phyloP scores from a whole-genome alignment of 805 yeast species.

The Teunomyces stri region DNA sequence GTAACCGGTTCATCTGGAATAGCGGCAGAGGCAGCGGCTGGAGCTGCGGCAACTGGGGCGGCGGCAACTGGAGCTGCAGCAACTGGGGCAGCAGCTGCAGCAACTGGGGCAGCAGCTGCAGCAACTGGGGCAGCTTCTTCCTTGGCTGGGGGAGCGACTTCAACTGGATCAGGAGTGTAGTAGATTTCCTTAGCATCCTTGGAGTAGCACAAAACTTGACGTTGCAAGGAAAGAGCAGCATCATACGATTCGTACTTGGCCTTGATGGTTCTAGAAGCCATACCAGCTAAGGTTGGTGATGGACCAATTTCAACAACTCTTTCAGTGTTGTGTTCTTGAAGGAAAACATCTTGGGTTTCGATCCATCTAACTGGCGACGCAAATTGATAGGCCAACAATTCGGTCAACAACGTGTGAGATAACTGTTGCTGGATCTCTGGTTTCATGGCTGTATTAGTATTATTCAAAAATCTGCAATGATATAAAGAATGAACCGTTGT shows the following conservation, averaged over 20 bases:
- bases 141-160: conserved; percentile 35
- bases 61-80: conserved; percentile 57
- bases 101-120: conserved; percentile 52
- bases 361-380: conserved; percentile 99
- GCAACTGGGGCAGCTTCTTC: conserved; percentile 32
- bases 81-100: conserved; percentile 52
- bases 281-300: conserved; percentile 96
- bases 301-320: conserved; percentile 99
- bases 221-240: conserved; percentile 89
- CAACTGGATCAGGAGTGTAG: conserved; percentile 82
- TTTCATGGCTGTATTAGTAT: conserved; percentile 47
- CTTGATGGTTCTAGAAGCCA: conserved; percentile 95
- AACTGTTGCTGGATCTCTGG: conserved; percentile 98
- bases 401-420: conserved; percentile 91
- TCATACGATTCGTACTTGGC: conserved; percentile 97
- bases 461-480: not conserved
- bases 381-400: conserved; percentile 95
- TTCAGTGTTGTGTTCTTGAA: conserved; percentile 92
- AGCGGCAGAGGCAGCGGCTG: conserved; percentile 78
- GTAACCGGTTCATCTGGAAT: conserved; percentile 87
- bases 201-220: conserved; percentile 94
- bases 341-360: conserved; percentile 97
- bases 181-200: conserved; percentile 96
- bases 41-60: conserved; percentile 61
- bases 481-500: not conserved